These are phyloP conservation scores for Neurospora tetraspora DNA, from an alignment of 495 filamentous ascomycete genomes.

Conservation along the genomic window DNA sequence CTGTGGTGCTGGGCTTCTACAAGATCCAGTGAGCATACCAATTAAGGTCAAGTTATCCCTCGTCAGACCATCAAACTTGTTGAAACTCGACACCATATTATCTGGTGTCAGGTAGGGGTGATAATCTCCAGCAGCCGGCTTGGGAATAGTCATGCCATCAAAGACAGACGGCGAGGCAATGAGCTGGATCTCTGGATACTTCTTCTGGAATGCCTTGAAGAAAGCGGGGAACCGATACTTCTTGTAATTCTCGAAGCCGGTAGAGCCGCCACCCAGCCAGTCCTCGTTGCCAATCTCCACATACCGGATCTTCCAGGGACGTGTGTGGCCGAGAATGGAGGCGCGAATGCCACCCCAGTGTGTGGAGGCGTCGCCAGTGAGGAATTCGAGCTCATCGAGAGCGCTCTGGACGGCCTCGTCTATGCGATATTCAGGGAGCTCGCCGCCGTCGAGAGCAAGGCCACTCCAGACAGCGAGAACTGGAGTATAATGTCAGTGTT, in stretches of 20 bases:
- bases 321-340: conserved; percentile 39
- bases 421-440: conserved; percentile 30
- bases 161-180: conserved; percentile 40
- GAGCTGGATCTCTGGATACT: conserved; percentile 53
- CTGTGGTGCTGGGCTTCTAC: neutral
- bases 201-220: conserved; percentile 43
- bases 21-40: conserved; percentile 25
- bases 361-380: conserved; percentile 43
- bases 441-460: conserved; percentile 48
- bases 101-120: conserved; percentile 29
- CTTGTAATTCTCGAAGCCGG: conserved; percentile 35
- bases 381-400: conserved; percentile 58
- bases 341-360: conserved; percentile 53
- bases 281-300: conserved; percentile 64
- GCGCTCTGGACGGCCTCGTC: conserved; percentile 47
- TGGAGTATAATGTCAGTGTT: neutral
- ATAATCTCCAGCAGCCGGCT: conserved; percentile 35
- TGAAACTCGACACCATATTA: conserved; percentile 24
- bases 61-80: conserved; percentile 36
- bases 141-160: conserved; percentile 29
- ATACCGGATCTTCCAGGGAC: conserved; percentile 48
- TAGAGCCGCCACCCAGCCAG: conserved; percentile 34
- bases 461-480: conserved; percentile 44
- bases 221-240: conserved; percentile 48
- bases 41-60: conserved; percentile 21